Evolutionary conservation across 2,329 filamentous ascomycete species (phyloP), one percentile per base, ranked within the genome.

Genomic region (Sporothrix pseudoabietina): DNA sequence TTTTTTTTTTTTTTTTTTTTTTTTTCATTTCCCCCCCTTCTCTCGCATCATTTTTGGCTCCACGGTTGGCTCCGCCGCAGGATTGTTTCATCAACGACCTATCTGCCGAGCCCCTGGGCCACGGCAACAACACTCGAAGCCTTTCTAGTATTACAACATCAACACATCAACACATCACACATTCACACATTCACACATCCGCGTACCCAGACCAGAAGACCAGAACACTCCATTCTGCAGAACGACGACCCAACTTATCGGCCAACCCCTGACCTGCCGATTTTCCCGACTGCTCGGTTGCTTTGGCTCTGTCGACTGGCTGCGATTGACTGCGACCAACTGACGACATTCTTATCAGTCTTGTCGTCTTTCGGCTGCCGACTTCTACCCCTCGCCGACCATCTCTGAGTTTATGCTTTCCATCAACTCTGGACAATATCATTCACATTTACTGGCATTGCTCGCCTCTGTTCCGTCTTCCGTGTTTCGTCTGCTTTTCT

Each of bases 11-110:
- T n/a, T 65, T 14, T 14, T 10, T 2, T 22, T 10, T 9, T 16
- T 5, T 35, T 44, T 1, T 26, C n/a, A n/a, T n/a, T n/a, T n/a
- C n/a, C n/a, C n/a, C n/a, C n/a, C 1, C 22, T 14, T 47, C 41
- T 47, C 44, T 39, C 26, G 16, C n/a, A n/a, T 26, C 4, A 10
- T 35, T n/a, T n/a, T n/a, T 14, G n/a, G 22, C 65, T 32, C 52
- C 55, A 69, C 54, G 57, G 68, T 26, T 30, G 22, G 65, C 70
- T 63, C 57, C 69, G 74, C 74, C 74, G 72, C 74, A 75, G 57
- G 35, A 68, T 63, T 55, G 74, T 75, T 75, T 75, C 74, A 75
- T 68, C 65, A 68, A 16, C 49, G 70, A 47, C 22, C 10, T 39
- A n/a, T 57, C 30, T 41, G 39, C 71, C 68, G 57, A 57, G 26